Evolutionary conservation across 371 early-diverging fungal species (phyloP).

Genomic region (Rhizomucor pusillus): DNA sequence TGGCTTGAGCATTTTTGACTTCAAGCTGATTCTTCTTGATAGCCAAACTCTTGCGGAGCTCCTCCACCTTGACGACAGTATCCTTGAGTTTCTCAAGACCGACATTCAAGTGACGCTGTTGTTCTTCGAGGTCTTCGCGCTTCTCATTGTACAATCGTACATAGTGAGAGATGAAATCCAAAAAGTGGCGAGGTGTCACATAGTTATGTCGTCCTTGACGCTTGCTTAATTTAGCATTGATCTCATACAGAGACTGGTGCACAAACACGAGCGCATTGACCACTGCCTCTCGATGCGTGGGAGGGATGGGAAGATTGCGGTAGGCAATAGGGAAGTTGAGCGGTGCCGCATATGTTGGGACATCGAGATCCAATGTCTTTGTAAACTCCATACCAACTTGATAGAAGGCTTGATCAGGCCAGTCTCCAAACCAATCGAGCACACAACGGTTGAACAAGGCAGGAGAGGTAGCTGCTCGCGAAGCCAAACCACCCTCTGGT

Average conservation of each 20-base stretch:
- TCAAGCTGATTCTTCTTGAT: slow-evolving; percentile 87
- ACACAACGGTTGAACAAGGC: slow-evolving; percentile 99
- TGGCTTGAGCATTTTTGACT: slow-evolving; percentile 86
- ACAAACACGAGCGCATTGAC: slow-evolving; percentile 90
- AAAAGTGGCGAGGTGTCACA: slow-evolving; percentile 96
- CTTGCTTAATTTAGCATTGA: slow-evolving; percentile 82
- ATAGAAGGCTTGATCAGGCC: slow-evolving; percentile 97
- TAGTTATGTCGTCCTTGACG: slow-evolving; percentile 81
- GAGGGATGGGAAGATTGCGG: slow-evolving; percentile 70
- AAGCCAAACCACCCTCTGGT: slow-evolving; percentile 91
- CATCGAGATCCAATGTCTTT: slow-evolving; percentile 83
- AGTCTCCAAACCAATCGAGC: slow-evolving; percentile 99
- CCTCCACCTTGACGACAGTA: slow-evolving; percentile 96
- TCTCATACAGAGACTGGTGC: slow-evolving; percentile 86
- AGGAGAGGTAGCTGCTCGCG: slow-evolving; percentile 95
- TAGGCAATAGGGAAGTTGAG: slow-evolving; percentile 79
- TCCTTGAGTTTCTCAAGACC: slow-evolving; percentile 95
- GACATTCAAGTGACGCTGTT: slow-evolving; percentile 96
- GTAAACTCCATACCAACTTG: slow-evolving; percentile 98
- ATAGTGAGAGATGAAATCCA: slow-evolving; percentile 96
- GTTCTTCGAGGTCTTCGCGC: slow-evolving; percentile 94
- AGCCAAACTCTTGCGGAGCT: slow-evolving; percentile 86
- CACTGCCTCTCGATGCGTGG: slow-evolving; percentile 82
- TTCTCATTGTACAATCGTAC: slow-evolving; percentile 89
- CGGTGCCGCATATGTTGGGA: slow-evolving; percentile 67